Conservation (phyloP, 495 filamentous ascomycete species). For the Penicillium pulvis region DNA sequence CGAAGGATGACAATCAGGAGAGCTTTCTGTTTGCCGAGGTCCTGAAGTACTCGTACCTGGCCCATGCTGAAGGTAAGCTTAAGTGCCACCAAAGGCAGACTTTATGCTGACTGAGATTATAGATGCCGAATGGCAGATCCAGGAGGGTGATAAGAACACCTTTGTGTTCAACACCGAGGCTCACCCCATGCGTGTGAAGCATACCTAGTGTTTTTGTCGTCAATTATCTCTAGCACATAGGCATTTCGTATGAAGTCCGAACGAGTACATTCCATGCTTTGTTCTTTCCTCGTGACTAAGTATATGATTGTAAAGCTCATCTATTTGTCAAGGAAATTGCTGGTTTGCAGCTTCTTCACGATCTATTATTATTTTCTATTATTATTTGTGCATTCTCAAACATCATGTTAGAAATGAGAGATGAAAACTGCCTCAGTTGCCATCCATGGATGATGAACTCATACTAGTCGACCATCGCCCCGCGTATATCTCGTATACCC, state of each 20-base stretch:
- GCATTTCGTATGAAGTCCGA: neutral
- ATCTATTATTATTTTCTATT: too few species aligned
- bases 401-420: too few species aligned
- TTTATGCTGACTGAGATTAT: conserved; percentile 16
- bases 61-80: conserved; percentile 49
- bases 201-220: conserved; percentile 13
- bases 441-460: too few species aligned
- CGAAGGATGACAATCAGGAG: conserved; percentile 72
- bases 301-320: neutral
- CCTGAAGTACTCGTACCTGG: conserved; percentile 81
- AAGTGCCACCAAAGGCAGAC: too few species aligned
- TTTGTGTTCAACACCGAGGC: conserved; percentile 88
- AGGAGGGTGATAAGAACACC: conserved; percentile 55
- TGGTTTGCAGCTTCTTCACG: too few species aligned
- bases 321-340: too few species aligned
- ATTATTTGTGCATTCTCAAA: too few species aligned
- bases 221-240: conserved; percentile 17
- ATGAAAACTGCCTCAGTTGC: too few species aligned
- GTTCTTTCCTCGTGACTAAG: neutral
- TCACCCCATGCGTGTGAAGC: conserved; percentile 66
- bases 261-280: neutral
- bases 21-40: conserved; percentile 92
- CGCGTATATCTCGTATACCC: neutral
- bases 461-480: too few species aligned
- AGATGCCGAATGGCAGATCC: conserved; percentile 69